A percentile compares a stretch with the other conserved stretches of the same genome.
Evolutionary conservation across 2,329 filamentous ascomycete genomes (phyloP).

Genomic region (Coniochaeta sp.): DNA sequence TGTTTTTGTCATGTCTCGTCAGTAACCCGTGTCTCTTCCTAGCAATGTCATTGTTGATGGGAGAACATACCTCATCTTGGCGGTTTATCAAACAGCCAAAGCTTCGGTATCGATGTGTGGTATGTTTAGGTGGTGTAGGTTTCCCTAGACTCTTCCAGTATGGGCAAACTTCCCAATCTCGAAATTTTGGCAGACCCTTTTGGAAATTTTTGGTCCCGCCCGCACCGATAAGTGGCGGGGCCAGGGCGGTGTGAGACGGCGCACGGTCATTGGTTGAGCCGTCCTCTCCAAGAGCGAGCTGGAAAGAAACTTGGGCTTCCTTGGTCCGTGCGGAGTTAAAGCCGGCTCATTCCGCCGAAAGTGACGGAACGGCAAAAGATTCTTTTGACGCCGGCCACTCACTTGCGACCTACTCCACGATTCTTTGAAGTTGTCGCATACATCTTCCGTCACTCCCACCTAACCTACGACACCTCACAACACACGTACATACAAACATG

Average conservation of each 20-base stretch:
- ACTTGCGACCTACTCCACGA: background rate
- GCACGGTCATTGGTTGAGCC: background rate
- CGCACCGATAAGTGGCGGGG: background rate
- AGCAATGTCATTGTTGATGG: no score
- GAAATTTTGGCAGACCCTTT: constrained; percentile 1
- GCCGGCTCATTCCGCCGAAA: constrained; percentile 1
- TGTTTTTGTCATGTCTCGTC: constrained; percentile 13
- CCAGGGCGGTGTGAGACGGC: background rate
- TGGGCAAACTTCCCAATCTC: no score
- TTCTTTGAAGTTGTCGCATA: constrained; percentile 1
- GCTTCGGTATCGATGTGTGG: background rate
- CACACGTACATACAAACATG: constrained; percentile 34
- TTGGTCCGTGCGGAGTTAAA: background rate
- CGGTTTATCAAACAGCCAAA: constrained; percentile 1
- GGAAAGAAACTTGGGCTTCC: background rate
- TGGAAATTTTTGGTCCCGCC: constrained; percentile 4
- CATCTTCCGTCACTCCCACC: constrained; percentile 6
- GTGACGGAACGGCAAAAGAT: constrained; percentile 5
- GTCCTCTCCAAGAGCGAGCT: no score
- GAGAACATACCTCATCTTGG: constrained; percentile 12
- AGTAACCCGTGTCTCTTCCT: background rate
- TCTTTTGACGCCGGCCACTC: constrained; percentile 1
- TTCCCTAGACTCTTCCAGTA: background rate
- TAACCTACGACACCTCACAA: background rate
- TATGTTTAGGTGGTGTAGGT: background rate